Base-by-base conservation (phyloP, 768 basidiomycete genomes). In the Tricholomella constricta region DNA sequence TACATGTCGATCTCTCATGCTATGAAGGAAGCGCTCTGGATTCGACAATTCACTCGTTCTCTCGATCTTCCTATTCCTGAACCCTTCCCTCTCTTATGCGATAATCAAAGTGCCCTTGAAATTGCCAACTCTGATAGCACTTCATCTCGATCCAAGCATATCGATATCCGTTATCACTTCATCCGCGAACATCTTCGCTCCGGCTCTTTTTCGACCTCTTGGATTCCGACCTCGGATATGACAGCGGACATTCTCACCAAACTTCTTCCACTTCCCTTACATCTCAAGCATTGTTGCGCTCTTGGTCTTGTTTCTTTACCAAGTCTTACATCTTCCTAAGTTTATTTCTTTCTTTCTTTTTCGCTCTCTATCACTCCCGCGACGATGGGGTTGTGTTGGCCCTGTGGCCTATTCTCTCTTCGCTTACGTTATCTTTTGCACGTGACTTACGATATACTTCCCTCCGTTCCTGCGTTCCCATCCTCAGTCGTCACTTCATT, bases 171-270 rank as follows among this genome's bases (percentile, higher is more conserved):
- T 6, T 41, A 41, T 14, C 22, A 41, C 12, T 52, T 52, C 23
- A 52, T 52, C 20, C 19, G 44, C 6, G 26, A 52, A 52, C 51
- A 49, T 32, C 25, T 49, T 8, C 23, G 5, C 1, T 49, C 48
- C 31, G 38, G 27, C 12, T 41, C 40, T 25, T 41, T 41, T 11
- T 4, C 19, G 8, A 9, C 22, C 4, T 23, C 22, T 12, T 41
- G 40, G 40, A 11, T 41, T 20, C 22, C 40, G 2, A 41, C 40
- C 10, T 4, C 22, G 2, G 40, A 41, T 3, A 34, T 44, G 25
- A 20, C 27, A 2, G 29, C 41, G 4, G 68, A 70, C 54, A 57
- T 69, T 20, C 64, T 70, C 5, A 71, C 71, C 0, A 48, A 34
- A 0, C 57, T 69, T 12, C 25, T 49, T 8, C 35, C 36, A 11